Evolutionary conservation across 2,329 filamentous ascomycete genomes (phyloP).

Genomic region (Parascedosporium putredinis): DNA sequence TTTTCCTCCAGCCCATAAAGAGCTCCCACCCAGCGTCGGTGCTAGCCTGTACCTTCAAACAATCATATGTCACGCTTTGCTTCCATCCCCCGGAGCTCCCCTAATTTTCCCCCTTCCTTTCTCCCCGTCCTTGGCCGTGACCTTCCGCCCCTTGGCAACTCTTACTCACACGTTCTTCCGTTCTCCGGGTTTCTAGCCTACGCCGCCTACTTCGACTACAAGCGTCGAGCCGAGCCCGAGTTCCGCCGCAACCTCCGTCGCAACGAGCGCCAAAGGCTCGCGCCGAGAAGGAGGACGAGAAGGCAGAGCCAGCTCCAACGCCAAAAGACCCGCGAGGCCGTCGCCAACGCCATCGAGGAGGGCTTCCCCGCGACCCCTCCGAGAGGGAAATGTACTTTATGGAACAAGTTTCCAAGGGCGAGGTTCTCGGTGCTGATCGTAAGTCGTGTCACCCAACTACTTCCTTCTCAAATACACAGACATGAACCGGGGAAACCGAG

Average conservation of each 20-base stretch:
- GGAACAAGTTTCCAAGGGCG: constrained; percentile 83
- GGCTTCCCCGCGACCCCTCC: constrained; percentile 87
- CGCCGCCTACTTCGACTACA: constrained; percentile 58
- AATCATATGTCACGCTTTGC: no score
- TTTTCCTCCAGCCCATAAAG: no score
- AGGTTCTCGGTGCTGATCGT: constrained; percentile 76
- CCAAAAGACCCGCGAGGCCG: constrained; percentile 61
- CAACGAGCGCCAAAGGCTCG: constrained; percentile 64
- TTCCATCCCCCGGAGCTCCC: no score
- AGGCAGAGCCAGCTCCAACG: constrained; percentile 57
- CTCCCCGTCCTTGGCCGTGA: no score
- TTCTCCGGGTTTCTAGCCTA: constrained; percentile 36
- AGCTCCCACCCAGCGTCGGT: no score
- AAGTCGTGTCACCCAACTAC: no score
- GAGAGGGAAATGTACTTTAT: constrained; percentile 96
- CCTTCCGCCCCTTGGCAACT: constrained; percentile 4
- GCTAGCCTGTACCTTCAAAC: no score
- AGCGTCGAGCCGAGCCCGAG: constrained; percentile 51
- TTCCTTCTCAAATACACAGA: no score
- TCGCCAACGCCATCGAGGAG: constrained; percentile 77
- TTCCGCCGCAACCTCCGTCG: constrained; percentile 61
- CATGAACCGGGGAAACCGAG: no score
- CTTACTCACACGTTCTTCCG: constrained; percentile 1
- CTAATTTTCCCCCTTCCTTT: no score
- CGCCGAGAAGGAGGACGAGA: constrained; percentile 61